Conservation (phyloP, 2,329 filamentous ascomycete genomes). For the Phoma sp. region DNA sequence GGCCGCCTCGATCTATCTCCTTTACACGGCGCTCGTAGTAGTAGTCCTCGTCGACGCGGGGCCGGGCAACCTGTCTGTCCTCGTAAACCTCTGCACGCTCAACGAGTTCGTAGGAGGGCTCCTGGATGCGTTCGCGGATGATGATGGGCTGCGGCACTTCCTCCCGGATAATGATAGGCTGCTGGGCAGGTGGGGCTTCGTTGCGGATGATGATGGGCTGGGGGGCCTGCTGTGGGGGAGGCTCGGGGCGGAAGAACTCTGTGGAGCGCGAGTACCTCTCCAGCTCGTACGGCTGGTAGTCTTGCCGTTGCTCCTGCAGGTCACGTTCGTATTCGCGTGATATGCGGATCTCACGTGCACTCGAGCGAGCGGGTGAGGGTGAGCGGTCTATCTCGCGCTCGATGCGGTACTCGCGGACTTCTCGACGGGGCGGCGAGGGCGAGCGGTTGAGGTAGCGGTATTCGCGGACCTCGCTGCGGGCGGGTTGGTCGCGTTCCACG, state of each 20-base stretch:
- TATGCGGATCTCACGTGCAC: conserved; percentile 41
- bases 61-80: conserved; percentile 54
- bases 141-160: conserved; percentile 57
- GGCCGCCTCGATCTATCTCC: conserved; percentile 59
- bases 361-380: conserved; percentile 53
- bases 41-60: conserved; percentile 63
- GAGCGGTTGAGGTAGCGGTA: conserved; percentile 48
- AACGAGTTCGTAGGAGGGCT: conserved; percentile 66
- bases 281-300: conserved; percentile 47
- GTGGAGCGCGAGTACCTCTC: conserved; percentile 60
- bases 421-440: conserved; percentile 53
- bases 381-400: conserved; percentile 59
- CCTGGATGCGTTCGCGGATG: conserved; percentile 52
- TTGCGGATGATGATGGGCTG: conserved; percentile 59
- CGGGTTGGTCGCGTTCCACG: conserved; percentile 43
- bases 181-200: conserved; percentile 57
- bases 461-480: conserved; percentile 45
- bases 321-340: conserved; percentile 45
- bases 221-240: conserved; percentile 31
- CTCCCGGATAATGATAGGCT: conserved; percentile 64
- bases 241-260: conserved; percentile 58
- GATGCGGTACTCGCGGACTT: conserved; percentile 58
- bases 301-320: conserved; percentile 32
- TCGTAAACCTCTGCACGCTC: conserved; percentile 63
- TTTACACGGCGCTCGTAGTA: conserved; percentile 65